Percentiles rank a stretch among this genome's conserved stretches.
phyloP scores from a whole-genome alignment of 1,284 basidiomycete species.

The Athelia psychrophila region DNA sequence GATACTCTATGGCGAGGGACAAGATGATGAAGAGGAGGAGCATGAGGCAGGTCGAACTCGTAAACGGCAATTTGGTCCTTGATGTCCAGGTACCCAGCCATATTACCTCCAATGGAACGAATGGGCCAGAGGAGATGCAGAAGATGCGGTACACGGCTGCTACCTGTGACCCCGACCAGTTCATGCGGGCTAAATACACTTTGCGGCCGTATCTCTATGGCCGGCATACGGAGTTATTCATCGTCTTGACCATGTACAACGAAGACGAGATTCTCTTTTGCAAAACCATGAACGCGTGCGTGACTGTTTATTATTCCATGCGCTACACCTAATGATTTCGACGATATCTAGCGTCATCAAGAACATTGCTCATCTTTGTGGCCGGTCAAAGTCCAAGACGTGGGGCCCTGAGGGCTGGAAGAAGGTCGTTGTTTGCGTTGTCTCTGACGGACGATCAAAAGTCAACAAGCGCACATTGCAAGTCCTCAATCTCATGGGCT shows the following conservation, averaged over 20 bases:
- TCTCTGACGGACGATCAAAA: constrained; percentile 89
- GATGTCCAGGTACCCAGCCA: constrained; percentile 78
- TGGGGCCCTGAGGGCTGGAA: constrained; percentile 96
- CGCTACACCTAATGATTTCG: constrained; percentile 11
- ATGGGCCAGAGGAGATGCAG: constrained; percentile 72
- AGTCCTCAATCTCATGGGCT: constrained; percentile 87
- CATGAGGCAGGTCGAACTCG: constrained; percentile 77
- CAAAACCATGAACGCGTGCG: constrained; percentile 85
- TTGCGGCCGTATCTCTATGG: constrained; percentile 83
- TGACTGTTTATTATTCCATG: constrained; percentile 17
- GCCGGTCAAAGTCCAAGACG: constrained; percentile 79
- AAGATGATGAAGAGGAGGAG: constrained; percentile 78
- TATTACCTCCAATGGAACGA: constrained; percentile 68
- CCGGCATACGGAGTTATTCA: constrained; percentile 89
- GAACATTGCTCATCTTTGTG: constrained; percentile 84
- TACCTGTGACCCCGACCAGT: constrained; percentile 92
- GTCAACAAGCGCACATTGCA: constrained; percentile 87
- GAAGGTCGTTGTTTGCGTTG: constrained; percentile 91
- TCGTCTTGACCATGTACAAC: constrained; percentile 97
- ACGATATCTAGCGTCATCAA: constrained; percentile 70
- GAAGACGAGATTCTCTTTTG: constrained; percentile 88
- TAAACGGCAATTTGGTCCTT: constrained; percentile 81
- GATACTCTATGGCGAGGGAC: constrained; percentile 68
- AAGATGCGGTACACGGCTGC: constrained; percentile 91
- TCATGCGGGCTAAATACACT: constrained; percentile 74